Percentiles rank a stretch among this genome's conserved stretches.
These are phyloP conservation scores for Mrakia gelida DNA, from an alignment of 768 basidiomycete species.

Conservation along the genomic window DNA sequence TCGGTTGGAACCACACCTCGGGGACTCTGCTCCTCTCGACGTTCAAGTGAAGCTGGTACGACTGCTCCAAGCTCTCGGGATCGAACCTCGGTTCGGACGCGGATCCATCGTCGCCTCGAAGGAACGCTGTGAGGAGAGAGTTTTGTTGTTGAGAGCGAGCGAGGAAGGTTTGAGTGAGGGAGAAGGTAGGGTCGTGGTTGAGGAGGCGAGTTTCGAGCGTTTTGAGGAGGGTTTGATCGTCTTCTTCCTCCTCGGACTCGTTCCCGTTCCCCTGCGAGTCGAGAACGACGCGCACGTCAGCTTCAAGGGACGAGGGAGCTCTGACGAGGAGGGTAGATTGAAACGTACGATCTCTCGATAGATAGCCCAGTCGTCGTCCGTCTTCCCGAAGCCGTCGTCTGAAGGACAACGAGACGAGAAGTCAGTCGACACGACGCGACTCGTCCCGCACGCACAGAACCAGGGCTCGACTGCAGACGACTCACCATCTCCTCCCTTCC, in stretches of 20 bases:
- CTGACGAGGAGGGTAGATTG: neutral
- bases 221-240: conserved; percentile 66
- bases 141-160: conserved; percentile 71
- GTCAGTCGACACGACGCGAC: neutral
- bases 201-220: conserved; percentile 75
- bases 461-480: conserved; percentile 18
- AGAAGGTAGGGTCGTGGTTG: conserved; percentile 78
- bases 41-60: conserved; percentile 75
- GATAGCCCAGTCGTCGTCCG: conserved; percentile 95
- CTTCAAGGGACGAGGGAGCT: neutral
- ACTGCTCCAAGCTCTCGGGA: conserved; percentile 38
- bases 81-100: conserved; percentile 51
- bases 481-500: conserved; percentile 72
- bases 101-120: conserved; percentile 43
- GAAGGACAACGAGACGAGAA: neutral
- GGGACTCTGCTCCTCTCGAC: conserved; percentile 85
- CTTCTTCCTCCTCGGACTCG: conserved; percentile 85
- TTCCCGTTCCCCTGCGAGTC: conserved; percentile 44
- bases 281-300: too few species aligned
- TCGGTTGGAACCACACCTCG: conserved; percentile 87
- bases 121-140: conserved; percentile 79
- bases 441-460: too few species aligned
- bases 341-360: conserved; percentile 86
- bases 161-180: conserved; percentile 71
- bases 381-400: conserved; percentile 91